Percentiles rank a stretch among this genome's conserved stretches.
phyloP scores from a whole-genome alignment of 805 yeast genomes.

The Saccharomyces eubayanus region DNA sequence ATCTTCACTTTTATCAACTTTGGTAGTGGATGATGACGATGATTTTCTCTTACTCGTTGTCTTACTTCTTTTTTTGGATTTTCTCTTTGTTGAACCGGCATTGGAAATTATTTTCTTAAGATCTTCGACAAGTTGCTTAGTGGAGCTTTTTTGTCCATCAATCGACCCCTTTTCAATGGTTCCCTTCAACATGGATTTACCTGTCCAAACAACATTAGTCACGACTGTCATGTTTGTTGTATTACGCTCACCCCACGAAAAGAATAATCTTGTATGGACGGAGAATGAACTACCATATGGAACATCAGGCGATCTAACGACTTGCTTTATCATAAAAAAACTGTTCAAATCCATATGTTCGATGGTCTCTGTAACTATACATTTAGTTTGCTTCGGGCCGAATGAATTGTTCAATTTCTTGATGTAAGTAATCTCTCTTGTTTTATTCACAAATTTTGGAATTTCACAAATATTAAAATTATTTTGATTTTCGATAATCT shows the following conservation, averaged over 20 bases:
- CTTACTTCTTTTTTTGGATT: conserved; percentile 11
- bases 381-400: conserved; percentile 67
- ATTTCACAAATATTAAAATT: conserved; percentile 51
- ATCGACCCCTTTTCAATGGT: conserved; percentile 69
- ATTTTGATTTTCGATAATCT: conserved; percentile 47
- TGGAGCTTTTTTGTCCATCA: conserved; percentile 63
- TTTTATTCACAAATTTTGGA: conserved; percentile 34
- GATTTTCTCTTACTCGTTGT: conserved; percentile 3
- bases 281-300: conserved; percentile 66
- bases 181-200: conserved; percentile 68
- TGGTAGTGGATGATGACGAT: conserved; percentile 1
- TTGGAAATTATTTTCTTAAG: conserved; percentile 27
- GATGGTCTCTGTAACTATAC: conserved; percentile 49
- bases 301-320: conserved; percentile 62
- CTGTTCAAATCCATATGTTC: conserved; percentile 41
- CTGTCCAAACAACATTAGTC: conserved; percentile 61
- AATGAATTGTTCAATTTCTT: conserved; percentile 55
- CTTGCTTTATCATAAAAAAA: conserved; percentile 40
- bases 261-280: conserved; percentile 48
- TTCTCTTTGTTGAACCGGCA: conserved; percentile 16
- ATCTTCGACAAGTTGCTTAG: conserved; percentile 39
- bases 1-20: not conserved
- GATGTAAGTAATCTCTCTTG: conserved; percentile 45
- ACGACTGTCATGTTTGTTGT: conserved; percentile 46
- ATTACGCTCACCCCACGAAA: conserved; percentile 56